Conservation (phyloP, 169 alveolate genomes). For the Plasmodium malariae region DNA sequence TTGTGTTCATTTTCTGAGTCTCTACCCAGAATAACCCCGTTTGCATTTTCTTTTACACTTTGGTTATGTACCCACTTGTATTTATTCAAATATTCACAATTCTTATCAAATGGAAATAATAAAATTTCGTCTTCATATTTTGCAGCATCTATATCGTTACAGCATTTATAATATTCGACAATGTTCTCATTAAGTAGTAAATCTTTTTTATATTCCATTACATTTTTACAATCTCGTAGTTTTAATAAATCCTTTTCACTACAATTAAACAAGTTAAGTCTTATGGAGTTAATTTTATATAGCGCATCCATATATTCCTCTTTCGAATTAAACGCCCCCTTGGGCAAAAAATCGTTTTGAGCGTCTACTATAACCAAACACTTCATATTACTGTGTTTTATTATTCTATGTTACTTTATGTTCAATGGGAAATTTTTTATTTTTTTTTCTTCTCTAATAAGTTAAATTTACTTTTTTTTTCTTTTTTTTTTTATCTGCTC, state of each 20-base stretch:
- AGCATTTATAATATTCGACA: slow-evolving; percentile 44
- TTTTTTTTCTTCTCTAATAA: too few species aligned
- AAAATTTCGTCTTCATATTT: slow-evolving; percentile 16
- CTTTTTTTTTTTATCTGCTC: too few species aligned
- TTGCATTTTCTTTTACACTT: neutral
- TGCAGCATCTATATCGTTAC: slow-evolving; percentile 42
- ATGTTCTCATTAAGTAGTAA: slow-evolving; percentile 17
- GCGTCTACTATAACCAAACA: slow-evolving; percentile 72
- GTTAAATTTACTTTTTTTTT: too few species aligned
- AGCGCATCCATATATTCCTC: slow-evolving; percentile 32
- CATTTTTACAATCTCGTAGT: slow-evolving; percentile 19
- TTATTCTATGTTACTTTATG: neutral
- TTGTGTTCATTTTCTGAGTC: neutral
- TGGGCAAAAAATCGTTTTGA: slow-evolving; percentile 71
- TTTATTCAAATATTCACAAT: neutral
- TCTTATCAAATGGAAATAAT: slow-evolving; percentile 36
- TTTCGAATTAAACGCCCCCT: slow-evolving; percentile 52
- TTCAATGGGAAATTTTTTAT: neutral
- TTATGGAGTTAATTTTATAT: slow-evolving; percentile 44
- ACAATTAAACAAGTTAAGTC: slow-evolving; percentile 43
- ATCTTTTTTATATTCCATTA: slow-evolving; percentile 13
- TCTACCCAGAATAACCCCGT: neutral
- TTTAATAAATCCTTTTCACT: slow-evolving; percentile 24
- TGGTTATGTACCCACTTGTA: too few species aligned
- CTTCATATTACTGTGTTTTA: slow-evolving; percentile 27